Base-by-base conservation (phyloP, 768 basidiomycete species). In the Phaffia tasmanica region DNA sequence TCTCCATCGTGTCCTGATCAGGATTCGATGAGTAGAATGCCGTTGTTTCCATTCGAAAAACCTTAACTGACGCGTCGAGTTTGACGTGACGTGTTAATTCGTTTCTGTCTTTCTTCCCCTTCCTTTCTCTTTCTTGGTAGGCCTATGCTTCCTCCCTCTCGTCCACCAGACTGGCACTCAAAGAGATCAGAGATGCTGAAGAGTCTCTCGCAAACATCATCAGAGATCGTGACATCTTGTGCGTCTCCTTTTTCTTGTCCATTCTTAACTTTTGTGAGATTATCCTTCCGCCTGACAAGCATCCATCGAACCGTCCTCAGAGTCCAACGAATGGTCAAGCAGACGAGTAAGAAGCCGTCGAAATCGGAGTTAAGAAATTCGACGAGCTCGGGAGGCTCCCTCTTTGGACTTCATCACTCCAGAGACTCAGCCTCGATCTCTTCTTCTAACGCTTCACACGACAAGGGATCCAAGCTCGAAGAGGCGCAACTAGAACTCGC, bases 291-390 rank as follows among this genome's bases (percentile, higher is more conserved):
- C 23, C 61, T 50, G n/a, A n/a, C 30, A 21, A 3, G n/a, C 42
- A 29, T 23, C 25, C 25, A 27, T 19, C 27, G n/a, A 57, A 23
- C 18, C 35, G 4, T 46, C 18, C n/a, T 18, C 63, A 69, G 67
- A 19, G 67, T 69, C n/a, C 67, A 69, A 29, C 32, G 67, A 29
- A 69, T 69, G 67, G 60, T 69, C 57, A 69, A 69, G 57, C 62
- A 63, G 29, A 69, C 67, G 42, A 60, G 56, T 6, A 69, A 69
- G 57, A 69, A 69, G 51, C 67, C 67, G 11, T 69, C 67, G 35
- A 69, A 69, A 53, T 63, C 62, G 11, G 62, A 63, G 32, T 62
- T 69, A 6, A 57, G 67, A 2, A 23, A 32, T 1, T 48, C 56
- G 1, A 54, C 53, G 53, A 9, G 23, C 4, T 54, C 53, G 4